Evolutionary conservation across 768 basidiomycete species (phyloP).

Genomic region (Boletus rufocinnamomeus): DNA sequence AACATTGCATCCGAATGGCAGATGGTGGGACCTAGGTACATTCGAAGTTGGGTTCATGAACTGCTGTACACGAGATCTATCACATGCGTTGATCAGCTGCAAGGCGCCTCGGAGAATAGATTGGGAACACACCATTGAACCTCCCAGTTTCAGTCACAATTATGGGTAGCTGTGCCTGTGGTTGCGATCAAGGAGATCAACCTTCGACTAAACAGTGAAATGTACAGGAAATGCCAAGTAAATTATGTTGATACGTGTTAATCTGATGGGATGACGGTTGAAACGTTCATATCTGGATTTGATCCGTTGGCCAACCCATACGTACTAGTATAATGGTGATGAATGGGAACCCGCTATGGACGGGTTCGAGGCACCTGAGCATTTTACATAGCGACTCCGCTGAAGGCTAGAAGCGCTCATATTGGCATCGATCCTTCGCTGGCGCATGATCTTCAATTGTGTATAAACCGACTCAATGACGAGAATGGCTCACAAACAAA

Average conservation of each 20-base stretch:
- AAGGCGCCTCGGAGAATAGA: background rate
- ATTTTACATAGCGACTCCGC: background rate
- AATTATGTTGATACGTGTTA: background rate
- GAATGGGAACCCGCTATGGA: background rate
- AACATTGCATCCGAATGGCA: background rate
- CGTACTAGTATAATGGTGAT: background rate
- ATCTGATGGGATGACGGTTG: background rate
- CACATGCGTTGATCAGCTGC: background rate
- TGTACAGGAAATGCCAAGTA: background rate
- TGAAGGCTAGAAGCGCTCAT: too few species aligned
- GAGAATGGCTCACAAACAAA: background rate
- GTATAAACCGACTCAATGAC: background rate
- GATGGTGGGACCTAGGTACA: background rate
- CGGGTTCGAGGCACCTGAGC: background rate
- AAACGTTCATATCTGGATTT: background rate
- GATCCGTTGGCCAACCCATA: background rate
- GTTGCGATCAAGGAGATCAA: background rate
- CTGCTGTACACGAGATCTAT: background rate
- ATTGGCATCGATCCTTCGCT: background rate
- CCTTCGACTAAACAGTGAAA: background rate
- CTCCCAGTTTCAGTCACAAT: background rate
- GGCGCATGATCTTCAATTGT: background rate
- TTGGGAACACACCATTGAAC: background rate
- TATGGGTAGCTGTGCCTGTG: background rate
- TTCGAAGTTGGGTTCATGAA: background rate